phyloP scores from a whole-genome alignment of 1,284 basidiomycete species.

The Pseudozyma sp. region DNA sequence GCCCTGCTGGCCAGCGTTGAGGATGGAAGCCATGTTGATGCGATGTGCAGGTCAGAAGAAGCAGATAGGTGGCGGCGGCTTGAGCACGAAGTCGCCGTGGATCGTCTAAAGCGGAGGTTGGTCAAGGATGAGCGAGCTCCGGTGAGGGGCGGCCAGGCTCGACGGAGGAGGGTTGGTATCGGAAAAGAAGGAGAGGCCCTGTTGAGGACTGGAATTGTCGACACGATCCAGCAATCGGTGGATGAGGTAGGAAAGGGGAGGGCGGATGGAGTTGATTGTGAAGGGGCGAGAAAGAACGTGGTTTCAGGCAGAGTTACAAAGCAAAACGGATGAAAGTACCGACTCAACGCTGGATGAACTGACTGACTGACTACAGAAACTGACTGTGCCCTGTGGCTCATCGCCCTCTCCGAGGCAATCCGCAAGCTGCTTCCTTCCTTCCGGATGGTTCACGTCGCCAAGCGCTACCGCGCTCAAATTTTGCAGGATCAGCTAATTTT shows the following conservation, averaged over 20 bases:
- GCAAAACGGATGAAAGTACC: too few species aligned
- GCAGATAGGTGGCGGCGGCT: too few species aligned
- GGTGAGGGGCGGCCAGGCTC: conserved; percentile 3
- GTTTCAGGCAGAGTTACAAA: too few species aligned
- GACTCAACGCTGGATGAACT: too few species aligned
- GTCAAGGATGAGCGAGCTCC: background rate
- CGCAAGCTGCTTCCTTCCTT: too few species aligned
- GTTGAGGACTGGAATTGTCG: conserved; percentile 12
- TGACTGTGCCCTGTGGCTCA: conserved; percentile 1
- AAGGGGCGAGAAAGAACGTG: background rate
- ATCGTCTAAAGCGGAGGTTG: too few species aligned
- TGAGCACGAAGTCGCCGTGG: too few species aligned
- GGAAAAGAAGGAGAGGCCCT: background rate
- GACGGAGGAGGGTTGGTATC: background rate
- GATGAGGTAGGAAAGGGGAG: background rate
- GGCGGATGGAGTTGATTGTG: conserved; percentile 5
- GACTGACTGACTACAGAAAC: too few species aligned
- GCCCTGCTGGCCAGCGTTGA: conserved; percentile 45
- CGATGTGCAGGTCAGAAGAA: background rate
- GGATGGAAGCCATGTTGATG: conserved; percentile 34
- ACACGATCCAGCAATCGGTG: conserved; percentile 16
- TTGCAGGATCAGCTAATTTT: too few species aligned
- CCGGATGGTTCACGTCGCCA: too few species aligned
- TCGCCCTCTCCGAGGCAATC: background rate
- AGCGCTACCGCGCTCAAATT: too few species aligned